These are phyloP conservation scores for Epichloe scottii DNA, from an alignment of 2,329 filamentous ascomycete genomes.

Conservation along the genomic window DNA sequence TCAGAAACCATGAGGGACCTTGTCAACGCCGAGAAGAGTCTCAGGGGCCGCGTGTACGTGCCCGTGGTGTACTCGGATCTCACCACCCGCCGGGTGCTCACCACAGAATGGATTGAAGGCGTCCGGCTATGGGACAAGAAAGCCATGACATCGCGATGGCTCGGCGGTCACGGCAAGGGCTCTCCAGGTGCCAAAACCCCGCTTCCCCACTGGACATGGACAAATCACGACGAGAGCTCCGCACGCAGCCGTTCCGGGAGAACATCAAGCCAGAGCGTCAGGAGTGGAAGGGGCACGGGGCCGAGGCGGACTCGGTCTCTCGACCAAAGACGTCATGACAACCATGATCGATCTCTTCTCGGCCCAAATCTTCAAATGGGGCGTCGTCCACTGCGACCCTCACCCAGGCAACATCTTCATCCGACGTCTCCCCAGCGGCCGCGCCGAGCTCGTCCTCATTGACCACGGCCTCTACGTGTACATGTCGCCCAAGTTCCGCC, in stretches of 20 bases:
- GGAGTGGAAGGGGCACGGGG: slow-evolving; percentile 58
- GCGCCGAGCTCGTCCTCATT: slow-evolving; percentile 83
- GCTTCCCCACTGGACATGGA: slow-evolving; percentile 40
- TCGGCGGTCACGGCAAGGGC: slow-evolving; percentile 61
- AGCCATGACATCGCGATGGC: slow-evolving; percentile 63
- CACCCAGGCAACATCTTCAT: slow-evolving; percentile 98
- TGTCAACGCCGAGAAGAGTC: slow-evolving; percentile 60
- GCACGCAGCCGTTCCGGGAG: slow-evolving; percentile 40
- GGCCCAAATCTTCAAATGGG: slow-evolving; percentile 98
- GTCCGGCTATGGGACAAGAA: slow-evolving; percentile 87
- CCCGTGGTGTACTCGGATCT: slow-evolving; percentile 75
- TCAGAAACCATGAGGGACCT: slow-evolving; percentile 71
- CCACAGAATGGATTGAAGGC: slow-evolving; percentile 96
- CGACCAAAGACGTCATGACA: slow-evolving; percentile 78
- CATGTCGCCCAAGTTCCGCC: slow-evolving; percentile 72
- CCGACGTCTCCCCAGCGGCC: slow-evolving; percentile 68
- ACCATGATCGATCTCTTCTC: slow-evolving; percentile 94
- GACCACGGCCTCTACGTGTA: slow-evolving; percentile 95
- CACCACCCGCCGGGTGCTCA: slow-evolving; percentile 73
- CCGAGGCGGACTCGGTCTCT: slow-evolving; percentile 72
- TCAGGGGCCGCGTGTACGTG: slow-evolving; percentile 76
- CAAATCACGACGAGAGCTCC: slow-evolving; percentile 30
- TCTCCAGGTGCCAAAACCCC: slow-evolving; percentile 64
- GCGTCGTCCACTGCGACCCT: slow-evolving; percentile 88
- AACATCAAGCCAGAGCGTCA: slow-evolving; percentile 69